Evolutionary conservation across 139 green algal species (phyloP), one percentile per base, ranked within the genome.

Genomic region (Dunaliella primolecta): DNA sequence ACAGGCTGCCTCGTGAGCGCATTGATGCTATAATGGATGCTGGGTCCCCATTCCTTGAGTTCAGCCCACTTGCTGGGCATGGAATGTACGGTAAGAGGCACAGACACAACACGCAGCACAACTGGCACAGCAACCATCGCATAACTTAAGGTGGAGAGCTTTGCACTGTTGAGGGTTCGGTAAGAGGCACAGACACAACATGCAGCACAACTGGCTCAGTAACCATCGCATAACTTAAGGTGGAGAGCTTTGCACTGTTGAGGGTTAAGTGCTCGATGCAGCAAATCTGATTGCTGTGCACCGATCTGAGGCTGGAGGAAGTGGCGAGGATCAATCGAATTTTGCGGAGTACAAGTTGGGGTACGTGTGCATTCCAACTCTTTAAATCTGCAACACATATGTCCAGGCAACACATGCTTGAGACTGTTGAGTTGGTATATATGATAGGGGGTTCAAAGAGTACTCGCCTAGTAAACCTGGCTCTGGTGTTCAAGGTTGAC

Each of bases 41-140:
- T 24, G 95, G 93, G 0, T 92, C 92, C 2, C 93, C 95, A 0
- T 98, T 98, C 82, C 85, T 98, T 84, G 95, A 98, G 93, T 89
- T 98, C 2, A 93, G 85, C 0, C 93, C 93, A 30, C 87, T 97
- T 30, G 96, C 96, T 1, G 96, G 96, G 1, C 87, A 93, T 21
- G 89, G 88, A 0, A 81, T 98, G 38, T 98, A 98, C 77, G 94
- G 93, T 94, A 82, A 74, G 91, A 3, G 71, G 2, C 56, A 15
- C 25, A 11, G 2, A 0, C 38, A 27, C 27, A 3, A 31, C 1
- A 2, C 25, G 24, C 33, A 36, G 35, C 29, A 71, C 36, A 82
- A 75, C 70, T 77, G 35, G n/a, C 3, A 27, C 29, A 33, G 56
- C 46, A 77, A 55, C 30, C 23, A 23, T 1, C 78, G 1, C 32